Base-by-base conservation (phyloP, 768 basidiomycete genomes). In the Xanthoconium purpureum region DNA sequence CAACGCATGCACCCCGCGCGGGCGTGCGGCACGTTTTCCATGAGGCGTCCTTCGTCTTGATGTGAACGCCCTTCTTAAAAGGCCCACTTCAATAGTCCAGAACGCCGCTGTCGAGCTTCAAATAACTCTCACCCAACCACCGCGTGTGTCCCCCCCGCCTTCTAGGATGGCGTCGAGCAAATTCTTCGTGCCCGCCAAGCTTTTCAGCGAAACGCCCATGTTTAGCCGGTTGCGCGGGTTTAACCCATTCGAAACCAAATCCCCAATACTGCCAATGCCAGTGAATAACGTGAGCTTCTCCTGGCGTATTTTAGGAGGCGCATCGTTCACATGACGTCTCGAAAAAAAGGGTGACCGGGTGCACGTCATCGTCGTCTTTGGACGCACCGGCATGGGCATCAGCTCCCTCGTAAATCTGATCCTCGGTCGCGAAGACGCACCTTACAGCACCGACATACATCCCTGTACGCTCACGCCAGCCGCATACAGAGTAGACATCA, bases 401-500 rank as follows among this genome's bases (percentile, higher is more conserved):
- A 71, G 70, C 39, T 71, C 70, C 13, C 62, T 71, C 52, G 70
- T 71, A 15, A 71, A 71, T 37, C 39, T 71, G 32, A 73, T 71
- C 56, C 55, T 68, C 47, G 66, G 71, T 18, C 67, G 61, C 46
- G 71, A 71, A 59, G 67, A 69, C 47, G 71, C 70, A 53, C 69
- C 68, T 12, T 71, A 61, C 50, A 71, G 67, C 52, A 71, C 67
- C 20, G 68, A 69, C 61, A 69, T 69, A 35, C 69, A 69, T 32
- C 69, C 69, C 3, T 69, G 68, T 43, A 71, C 68, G 6, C 0
- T 64, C 9, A 18, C 18, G 20, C 68, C 68, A 0, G 56, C 63
- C 52, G 55, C 61, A 44, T 69, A 69, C 48, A 61, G 69, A 24
- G 59, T 69, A 18, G 68, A 71, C 38, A 61, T 69, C 61, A 66